Percentiles rank a stretch among this genome's conserved stretches.
Evolutionary conservation across 2,329 filamentous ascomycete species (phyloP).

Genomic region (Pyrenochaeta sp.): DNA sequence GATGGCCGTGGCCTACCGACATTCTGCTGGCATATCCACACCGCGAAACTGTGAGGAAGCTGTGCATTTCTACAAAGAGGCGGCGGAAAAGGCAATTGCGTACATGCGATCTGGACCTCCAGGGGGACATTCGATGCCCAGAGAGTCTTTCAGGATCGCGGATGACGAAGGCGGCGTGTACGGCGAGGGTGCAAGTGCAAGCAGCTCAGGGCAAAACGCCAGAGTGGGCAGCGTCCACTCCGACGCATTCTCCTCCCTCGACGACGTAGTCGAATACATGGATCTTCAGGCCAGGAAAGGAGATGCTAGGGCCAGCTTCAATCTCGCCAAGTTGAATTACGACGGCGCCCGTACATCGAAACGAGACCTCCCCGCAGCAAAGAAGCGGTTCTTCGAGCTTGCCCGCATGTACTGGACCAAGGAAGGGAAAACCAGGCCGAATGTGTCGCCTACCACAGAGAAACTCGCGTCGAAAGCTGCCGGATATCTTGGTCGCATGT

Average conservation of each 20-base stretch:
- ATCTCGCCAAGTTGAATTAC: slow-evolving; percentile 85
- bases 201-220: slow-evolving; percentile 85
- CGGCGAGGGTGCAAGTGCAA: slow-evolving; percentile 90
- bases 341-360: slow-evolving; percentile 81
- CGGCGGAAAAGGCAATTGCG: slow-evolving; percentile 89
- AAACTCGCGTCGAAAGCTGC: slow-evolving; percentile 84
- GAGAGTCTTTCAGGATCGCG: slow-evolving; percentile 83
- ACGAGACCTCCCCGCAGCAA: slow-evolving; percentile 75
- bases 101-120: slow-evolving; percentile 92
- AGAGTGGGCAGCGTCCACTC: slow-evolving; percentile 76
- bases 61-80: slow-evolving; percentile 87
- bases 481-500: slow-evolving; percentile 88
- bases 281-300: slow-evolving; percentile 91
- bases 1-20: slow-evolving; percentile 90
- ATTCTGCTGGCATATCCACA: slow-evolving; percentile 85
- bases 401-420: slow-evolving; percentile 83
- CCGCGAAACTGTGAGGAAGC: slow-evolving; percentile 86
- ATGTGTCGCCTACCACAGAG: slow-evolving; percentile 74
- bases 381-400: slow-evolving; percentile 82
- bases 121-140: slow-evolving; percentile 79
- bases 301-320: slow-evolving; percentile 86
- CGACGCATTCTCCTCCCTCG: slow-evolving; percentile 83
- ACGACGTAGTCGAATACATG: slow-evolving; percentile 93
- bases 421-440: slow-evolving; percentile 77
- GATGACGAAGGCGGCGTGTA: slow-evolving; percentile 94